A percentile compares a stretch with the other conserved stretches of the same genome.
Evolutionary conservation across 768 basidiomycete species (phyloP).

Genomic region (Russula brevipes): DNA sequence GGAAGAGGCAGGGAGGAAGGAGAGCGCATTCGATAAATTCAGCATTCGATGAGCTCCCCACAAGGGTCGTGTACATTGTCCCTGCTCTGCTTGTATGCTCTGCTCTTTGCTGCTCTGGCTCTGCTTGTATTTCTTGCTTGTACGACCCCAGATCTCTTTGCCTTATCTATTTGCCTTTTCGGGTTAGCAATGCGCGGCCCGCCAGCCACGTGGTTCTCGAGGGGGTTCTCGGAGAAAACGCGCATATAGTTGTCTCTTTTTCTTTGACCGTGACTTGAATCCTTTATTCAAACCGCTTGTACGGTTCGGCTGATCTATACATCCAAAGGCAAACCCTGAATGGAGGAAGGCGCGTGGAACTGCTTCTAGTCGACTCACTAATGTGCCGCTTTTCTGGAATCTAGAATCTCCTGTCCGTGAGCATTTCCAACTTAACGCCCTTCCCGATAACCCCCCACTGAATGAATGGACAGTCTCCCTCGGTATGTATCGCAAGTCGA

Average conservation of each 20-base stretch:
- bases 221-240: background rate
- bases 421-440: background rate
- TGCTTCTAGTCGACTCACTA: background rate
- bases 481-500: background rate
- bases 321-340: background rate
- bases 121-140: constrained; percentile 9
- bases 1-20: constrained; percentile 18
- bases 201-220: background rate
- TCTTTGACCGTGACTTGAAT: background rate
- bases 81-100: constrained; percentile 13
- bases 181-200: background rate
- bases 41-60: constrained; percentile 19
- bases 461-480: background rate
- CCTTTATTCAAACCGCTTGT: background rate
- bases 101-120: background rate
- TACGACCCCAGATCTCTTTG: background rate
- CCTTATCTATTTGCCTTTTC: background rate
- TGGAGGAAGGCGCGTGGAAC: background rate
- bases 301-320: background rate
- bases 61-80: background rate
- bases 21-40: constrained; percentile 25
- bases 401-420: background rate
- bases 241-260: too few relatives aligned
- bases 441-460: background rate
- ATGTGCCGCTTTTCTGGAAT: background rate